These are phyloP conservation scores for Gloeophyllum trabeum DNA, from an alignment of 768 basidiomycete genomes.

Conservation along the genomic window DNA sequence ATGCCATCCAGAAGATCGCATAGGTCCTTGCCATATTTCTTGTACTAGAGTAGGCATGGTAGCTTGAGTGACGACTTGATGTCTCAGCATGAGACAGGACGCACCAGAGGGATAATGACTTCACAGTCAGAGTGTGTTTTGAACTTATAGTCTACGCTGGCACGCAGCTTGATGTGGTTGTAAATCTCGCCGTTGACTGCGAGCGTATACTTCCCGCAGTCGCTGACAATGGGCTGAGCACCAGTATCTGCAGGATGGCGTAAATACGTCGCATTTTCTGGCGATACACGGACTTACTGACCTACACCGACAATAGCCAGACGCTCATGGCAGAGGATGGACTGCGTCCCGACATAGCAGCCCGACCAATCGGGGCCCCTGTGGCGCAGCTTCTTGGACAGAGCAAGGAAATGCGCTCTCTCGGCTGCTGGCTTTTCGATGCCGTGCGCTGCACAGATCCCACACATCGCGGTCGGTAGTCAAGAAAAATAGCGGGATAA, in stretches of 20 bases:
- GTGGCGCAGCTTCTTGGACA: slow-evolving; percentile 85
- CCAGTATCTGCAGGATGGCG: slow-evolving; percentile 64
- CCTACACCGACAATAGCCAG: slow-evolving; percentile 97
- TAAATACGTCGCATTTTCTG: not conserved
- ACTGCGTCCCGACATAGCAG: slow-evolving; percentile 75
- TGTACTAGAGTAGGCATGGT: slow-evolving; percentile 44
- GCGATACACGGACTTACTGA: slow-evolving; percentile 25
- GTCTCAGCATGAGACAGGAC: slow-evolving; percentile 4
- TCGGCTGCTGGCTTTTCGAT: slow-evolving; percentile 59
- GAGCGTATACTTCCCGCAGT: slow-evolving; percentile 75
- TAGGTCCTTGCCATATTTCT: slow-evolving; percentile 65
- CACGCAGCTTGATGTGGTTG: slow-evolving; percentile 82
- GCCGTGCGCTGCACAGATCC: slow-evolving; percentile 82
- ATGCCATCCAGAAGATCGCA: slow-evolving; percentile 88
- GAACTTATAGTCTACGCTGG: slow-evolving; percentile 61
- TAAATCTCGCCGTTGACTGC: slow-evolving; percentile 99
- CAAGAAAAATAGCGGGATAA: no score
- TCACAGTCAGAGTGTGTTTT: slow-evolving; percentile 99
- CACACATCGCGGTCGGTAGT: slow-evolving; percentile 74
- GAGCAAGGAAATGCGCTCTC: slow-evolving; percentile 66
- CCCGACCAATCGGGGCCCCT: slow-evolving; percentile 99
- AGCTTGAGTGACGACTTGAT: not conserved
- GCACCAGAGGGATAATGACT: slow-evolving; percentile 85
- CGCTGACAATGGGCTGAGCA: slow-evolving; percentile 86
- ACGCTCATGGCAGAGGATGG: slow-evolving; percentile 88